phyloP scores from a whole-genome alignment of 495 filamentous ascomycete species.

The Daldinia concentrica region DNA sequence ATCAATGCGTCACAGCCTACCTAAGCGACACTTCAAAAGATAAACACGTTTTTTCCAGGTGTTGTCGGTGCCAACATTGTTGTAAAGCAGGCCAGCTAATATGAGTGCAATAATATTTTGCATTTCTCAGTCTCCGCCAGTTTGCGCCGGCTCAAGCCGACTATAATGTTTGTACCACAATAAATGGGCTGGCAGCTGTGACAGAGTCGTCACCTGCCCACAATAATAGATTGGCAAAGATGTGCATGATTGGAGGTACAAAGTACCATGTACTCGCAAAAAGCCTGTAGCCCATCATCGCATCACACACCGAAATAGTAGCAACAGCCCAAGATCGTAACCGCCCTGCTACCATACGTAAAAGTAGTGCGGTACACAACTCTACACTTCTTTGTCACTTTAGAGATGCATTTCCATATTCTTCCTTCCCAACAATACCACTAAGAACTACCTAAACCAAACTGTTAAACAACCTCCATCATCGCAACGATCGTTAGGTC shows the following conservation, averaged over 20 bases:
- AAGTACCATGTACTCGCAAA: not conserved
- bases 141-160: slow-evolving; percentile 2
- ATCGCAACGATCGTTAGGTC: slow-evolving; percentile 15
- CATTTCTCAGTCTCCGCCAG: not conserved
- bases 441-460: not conserved
- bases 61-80: not conserved
- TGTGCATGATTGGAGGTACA: not conserved
- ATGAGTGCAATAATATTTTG: not conserved
- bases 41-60: not conserved
- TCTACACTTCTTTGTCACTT: slow-evolving; percentile 4
- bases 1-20: not conserved
- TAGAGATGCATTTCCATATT: slow-evolving; percentile 4
- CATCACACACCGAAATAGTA: slow-evolving; percentile 5
- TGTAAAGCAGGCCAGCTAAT: no score
- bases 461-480: slow-evolving; percentile 9
- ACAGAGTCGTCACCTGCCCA: not conserved
- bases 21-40: not conserved
- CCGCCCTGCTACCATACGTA: not conserved
- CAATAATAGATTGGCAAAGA: not conserved
- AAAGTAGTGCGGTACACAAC: not conserved
- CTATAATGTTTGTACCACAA: not conserved
- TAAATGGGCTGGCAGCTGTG: not conserved
- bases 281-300: not conserved
- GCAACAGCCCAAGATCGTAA: not conserved
- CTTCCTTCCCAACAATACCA: slow-evolving; percentile 10